phyloP scores from a whole-genome alignment of 1,139 yeast species.

The Kodamaea anthophila region DNA sequence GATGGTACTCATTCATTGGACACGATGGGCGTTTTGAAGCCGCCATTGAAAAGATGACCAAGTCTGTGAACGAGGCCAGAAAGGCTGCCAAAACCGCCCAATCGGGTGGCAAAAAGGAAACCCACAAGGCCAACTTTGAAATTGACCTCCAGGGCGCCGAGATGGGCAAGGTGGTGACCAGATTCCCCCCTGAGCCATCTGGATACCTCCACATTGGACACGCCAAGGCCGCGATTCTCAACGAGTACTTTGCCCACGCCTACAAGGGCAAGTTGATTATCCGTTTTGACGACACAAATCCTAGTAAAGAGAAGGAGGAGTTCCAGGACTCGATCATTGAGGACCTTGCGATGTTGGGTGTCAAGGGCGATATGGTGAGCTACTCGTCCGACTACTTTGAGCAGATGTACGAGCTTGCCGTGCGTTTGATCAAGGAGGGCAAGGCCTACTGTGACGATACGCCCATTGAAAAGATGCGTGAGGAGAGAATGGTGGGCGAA shows the following conservation, averaged over 20 bases:
- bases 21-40: slow-evolving; percentile 61
- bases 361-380: slow-evolving; percentile 81
- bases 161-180: slow-evolving; percentile 90
- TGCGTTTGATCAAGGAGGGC: slow-evolving; percentile 85
- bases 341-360: slow-evolving; percentile 82
- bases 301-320: slow-evolving; percentile 88
- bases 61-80: slow-evolving; percentile 67
- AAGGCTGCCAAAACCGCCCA: slow-evolving; percentile 55
- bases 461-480: slow-evolving; percentile 89
- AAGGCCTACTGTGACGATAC: slow-evolving; percentile 97
- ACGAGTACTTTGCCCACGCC: slow-evolving; percentile 90
- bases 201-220: slow-evolving; percentile 94
- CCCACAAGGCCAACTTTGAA: slow-evolving; percentile 87
- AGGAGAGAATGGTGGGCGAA: slow-evolving; percentile 95
- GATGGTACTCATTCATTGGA: slow-evolving; percentile 87
- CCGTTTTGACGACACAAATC: slow-evolving; percentile 96
- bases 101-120: slow-evolving; percentile 64
- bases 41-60: slow-evolving; percentile 60
- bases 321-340: slow-evolving; percentile 89
- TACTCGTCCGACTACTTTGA: slow-evolving; percentile 92
- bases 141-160: slow-evolving; percentile 87
- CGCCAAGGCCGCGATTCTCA: slow-evolving; percentile 93
- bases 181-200: slow-evolving; percentile 91
- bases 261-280: slow-evolving; percentile 92
- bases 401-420: slow-evolving; percentile 78